These are phyloP conservation scores for Endoconidiophora polonica DNA, from an alignment of 2,329 filamentous ascomycete species.

Conservation along the genomic window DNA sequence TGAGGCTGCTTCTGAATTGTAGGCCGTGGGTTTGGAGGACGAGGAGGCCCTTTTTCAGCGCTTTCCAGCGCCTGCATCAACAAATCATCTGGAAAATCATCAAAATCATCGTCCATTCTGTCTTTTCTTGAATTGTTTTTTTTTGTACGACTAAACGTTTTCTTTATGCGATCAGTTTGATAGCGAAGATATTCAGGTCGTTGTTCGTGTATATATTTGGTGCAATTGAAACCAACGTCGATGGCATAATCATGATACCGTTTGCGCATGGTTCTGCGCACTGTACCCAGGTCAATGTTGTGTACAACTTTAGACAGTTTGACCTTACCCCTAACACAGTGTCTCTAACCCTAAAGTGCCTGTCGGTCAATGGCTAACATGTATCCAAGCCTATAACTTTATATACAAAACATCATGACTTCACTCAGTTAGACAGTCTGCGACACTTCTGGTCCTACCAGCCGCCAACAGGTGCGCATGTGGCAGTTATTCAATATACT, in stretches of 20 bases:
- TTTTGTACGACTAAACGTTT: neutral
- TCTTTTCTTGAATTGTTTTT: neutral
- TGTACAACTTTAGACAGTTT: too few relatives aligned
- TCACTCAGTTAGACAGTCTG: too few relatives aligned
- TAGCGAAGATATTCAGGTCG: neutral
- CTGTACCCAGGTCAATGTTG: neutral
- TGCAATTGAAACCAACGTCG: slow-evolving; percentile 36
- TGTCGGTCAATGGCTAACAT: too few relatives aligned
- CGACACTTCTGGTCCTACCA: too few relatives aligned
- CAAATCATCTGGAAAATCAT: slow-evolving; percentile 12
- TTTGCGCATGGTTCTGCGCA: slow-evolving; percentile 1
- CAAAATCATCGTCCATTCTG: slow-evolving; percentile 14
- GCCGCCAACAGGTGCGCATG: too few relatives aligned
- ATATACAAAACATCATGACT: too few relatives aligned
- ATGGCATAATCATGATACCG: neutral
- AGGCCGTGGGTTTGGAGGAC: neutral
- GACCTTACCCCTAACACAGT: too few relatives aligned
- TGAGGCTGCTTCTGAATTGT: neutral
- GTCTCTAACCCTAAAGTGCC: neutral
- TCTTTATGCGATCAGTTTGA: neutral
- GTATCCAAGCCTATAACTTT: too few relatives aligned
- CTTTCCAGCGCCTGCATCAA: slow-evolving; percentile 12
- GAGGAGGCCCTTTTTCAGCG: slow-evolving; percentile 6
- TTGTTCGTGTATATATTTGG: slow-evolving; percentile 67
- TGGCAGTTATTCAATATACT: too few relatives aligned